These are phyloP conservation scores for Cutaneotrichosporon curvatum DNA, from an alignment of 1,284 basidiomycete species.

Conservation along the genomic window DNA sequence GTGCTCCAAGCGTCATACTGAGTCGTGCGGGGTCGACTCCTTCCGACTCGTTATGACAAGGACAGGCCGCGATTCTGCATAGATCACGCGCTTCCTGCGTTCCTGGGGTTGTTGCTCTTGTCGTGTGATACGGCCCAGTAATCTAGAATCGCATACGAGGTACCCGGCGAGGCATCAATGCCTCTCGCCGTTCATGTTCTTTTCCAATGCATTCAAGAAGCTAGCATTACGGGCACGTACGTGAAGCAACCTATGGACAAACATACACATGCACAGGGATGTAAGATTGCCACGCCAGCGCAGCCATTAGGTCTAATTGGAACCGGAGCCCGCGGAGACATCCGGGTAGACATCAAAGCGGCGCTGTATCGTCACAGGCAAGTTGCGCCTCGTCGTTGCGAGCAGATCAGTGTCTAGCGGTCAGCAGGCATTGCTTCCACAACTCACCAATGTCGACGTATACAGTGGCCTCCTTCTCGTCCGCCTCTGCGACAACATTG, in stretches of 20 bases:
- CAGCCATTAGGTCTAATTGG: slow-evolving; percentile 3
- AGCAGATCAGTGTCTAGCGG: slow-evolving; percentile 64
- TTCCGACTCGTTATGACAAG: too few relatives aligned
- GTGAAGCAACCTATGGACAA: background rate
- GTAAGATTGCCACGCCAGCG: background rate
- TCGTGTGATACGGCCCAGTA: too few relatives aligned
- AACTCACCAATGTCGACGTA: slow-evolving; percentile 70
- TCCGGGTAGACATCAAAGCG: slow-evolving; percentile 87
- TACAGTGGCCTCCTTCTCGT: slow-evolving; percentile 72
- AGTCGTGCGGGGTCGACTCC: too few relatives aligned
- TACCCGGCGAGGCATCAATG: too few relatives aligned
- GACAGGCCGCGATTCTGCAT: too few relatives aligned
- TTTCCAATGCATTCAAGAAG: background rate
- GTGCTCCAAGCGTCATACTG: too few relatives aligned
- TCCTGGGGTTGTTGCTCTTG: too few relatives aligned
- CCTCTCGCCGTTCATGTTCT: too few relatives aligned
- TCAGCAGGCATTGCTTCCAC: background rate
- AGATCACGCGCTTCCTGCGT: too few relatives aligned
- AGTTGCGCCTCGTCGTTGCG: slow-evolving; percentile 63
- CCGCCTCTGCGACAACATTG: slow-evolving; percentile 68
- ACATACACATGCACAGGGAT: background rate
- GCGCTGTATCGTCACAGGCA: slow-evolving; percentile 80
- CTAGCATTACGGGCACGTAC: background rate
- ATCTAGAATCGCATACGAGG: too few relatives aligned
- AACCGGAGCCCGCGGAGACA: slow-evolving; percentile 45